These are phyloP conservation scores for Heliamphora exappendiculata DNA, from an alignment of 148 eudicot species.

Conservation along the genomic window DNA sequence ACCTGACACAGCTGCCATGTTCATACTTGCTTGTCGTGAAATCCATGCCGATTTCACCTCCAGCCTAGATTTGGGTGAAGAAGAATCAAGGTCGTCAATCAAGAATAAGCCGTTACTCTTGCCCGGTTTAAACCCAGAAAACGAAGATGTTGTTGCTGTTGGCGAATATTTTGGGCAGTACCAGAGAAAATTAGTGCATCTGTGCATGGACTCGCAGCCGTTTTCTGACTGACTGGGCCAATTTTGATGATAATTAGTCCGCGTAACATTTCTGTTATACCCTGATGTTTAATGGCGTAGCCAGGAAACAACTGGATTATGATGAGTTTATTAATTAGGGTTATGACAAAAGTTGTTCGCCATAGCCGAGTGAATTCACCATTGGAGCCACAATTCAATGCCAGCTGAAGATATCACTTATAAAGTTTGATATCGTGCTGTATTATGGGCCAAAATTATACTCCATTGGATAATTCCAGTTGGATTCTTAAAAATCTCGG, in stretches of 20 bases:
- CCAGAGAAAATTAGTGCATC: slow-evolving; percentile 82
- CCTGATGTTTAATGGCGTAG: too few relatives aligned
- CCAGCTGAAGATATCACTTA: background rate
- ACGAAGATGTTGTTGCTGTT: slow-evolving; percentile 75
- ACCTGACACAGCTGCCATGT: slow-evolving; percentile 98
- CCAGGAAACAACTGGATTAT: too few relatives aligned
- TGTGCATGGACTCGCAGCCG: slow-evolving; percentile 89
- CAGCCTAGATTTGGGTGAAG: slow-evolving; percentile 41
- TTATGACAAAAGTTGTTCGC: too few relatives aligned
- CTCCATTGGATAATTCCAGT: background rate
- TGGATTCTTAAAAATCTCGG: too few relatives aligned
- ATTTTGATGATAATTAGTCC: background rate
- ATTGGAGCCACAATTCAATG: background rate
- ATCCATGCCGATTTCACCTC: slow-evolving; percentile 58
- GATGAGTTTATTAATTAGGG: too few relatives aligned
- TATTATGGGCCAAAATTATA: background rate
- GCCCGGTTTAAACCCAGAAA: slow-evolving; percentile 58
- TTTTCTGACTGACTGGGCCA: slow-evolving; percentile 38
- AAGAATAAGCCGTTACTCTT: slow-evolving; percentile 34
- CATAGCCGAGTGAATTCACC: background rate
- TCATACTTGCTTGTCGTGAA: slow-evolving; percentile 77
- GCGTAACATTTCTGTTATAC: background rate
- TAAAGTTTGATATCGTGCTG: background rate
- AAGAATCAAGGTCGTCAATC: slow-evolving; percentile 26
- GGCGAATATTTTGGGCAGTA: slow-evolving; percentile 82